Percentiles rank a stretch among this genome's conserved stretches.
Conservation (phyloP, 129 eudicot species). For the Mikania micrantha region DNA sequence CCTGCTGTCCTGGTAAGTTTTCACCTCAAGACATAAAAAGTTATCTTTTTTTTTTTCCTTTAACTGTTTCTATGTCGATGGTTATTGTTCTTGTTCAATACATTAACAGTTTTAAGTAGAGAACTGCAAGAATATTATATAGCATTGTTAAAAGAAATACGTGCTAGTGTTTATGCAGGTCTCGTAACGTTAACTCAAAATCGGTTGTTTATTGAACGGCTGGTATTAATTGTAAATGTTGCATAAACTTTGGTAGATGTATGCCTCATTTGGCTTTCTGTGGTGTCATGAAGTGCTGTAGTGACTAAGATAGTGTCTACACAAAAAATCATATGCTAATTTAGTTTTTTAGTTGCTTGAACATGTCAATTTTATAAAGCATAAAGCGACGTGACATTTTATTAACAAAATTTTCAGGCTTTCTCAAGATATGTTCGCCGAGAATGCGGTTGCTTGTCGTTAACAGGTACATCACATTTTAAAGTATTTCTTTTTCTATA, state of each 20-base stretch:
- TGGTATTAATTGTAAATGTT: neutral
- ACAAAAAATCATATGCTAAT: neutral
- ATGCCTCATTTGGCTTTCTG: neutral
- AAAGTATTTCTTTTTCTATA: neutral
- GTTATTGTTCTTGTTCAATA: neutral
- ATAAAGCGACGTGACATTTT: neutral
- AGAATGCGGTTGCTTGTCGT: conserved; percentile 48
- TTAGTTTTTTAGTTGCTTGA: neutral
- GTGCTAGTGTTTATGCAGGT: neutral
- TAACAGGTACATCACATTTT: conserved; percentile 47
- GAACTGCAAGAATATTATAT: neutral
- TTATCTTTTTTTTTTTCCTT: neutral
- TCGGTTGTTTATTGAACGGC: neutral
- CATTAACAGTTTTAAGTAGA: neutral
- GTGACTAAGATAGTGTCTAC: neutral
- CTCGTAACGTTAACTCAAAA: neutral
- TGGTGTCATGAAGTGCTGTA: neutral
- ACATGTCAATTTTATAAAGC: neutral
- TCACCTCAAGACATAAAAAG: neutral
- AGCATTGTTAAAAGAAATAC: neutral
- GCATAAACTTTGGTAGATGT: neutral
- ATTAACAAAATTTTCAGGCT: conserved; percentile 36
- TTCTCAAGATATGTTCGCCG: conserved; percentile 67
- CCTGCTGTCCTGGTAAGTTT: conserved; percentile 58
- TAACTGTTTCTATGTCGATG: neutral